These are phyloP conservation scores for Mycosphaerelloides madeirae DNA, from an alignment of 2,329 filamentous ascomycete genomes.

Conservation along the genomic window DNA sequence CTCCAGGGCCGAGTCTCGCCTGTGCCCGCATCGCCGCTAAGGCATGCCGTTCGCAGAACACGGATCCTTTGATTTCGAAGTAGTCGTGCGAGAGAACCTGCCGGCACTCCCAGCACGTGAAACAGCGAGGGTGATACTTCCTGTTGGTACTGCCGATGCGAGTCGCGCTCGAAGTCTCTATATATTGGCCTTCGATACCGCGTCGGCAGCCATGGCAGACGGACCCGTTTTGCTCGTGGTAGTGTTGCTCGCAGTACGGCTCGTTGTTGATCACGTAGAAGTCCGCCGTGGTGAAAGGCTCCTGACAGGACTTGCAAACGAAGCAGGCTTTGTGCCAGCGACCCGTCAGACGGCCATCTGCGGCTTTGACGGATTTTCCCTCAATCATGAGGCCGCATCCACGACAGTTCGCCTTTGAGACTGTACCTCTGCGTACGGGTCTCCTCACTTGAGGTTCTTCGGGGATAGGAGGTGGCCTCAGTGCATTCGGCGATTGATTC, in stretches of 20 bases:
- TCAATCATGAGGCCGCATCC: constrained; percentile 73
- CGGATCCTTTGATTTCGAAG: constrained; percentile 75
- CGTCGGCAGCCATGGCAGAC: constrained; percentile 72
- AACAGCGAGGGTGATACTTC: constrained; percentile 85
- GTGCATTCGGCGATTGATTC: constrained; percentile 10
- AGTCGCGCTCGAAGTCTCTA: constrained; percentile 59
- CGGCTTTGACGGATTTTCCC: constrained; percentile 89
- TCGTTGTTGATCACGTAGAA: constrained; percentile 88
- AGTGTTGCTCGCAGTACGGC: constrained; percentile 88
- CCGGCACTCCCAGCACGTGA: constrained; percentile 76
- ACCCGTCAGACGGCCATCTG: constrained; percentile 84
- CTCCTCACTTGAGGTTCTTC: constrained; percentile 7
- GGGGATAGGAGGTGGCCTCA: constrained; percentile 18
- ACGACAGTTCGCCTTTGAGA: constrained; percentile 68
- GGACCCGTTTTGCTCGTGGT: constrained; percentile 85
- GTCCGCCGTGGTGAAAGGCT: constrained; percentile 77
- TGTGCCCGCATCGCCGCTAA: constrained; percentile 41
- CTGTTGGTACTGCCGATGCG: constrained; percentile 51
- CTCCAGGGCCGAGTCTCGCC: constrained; percentile 14
- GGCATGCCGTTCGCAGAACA: constrained; percentile 86
- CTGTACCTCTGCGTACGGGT: constrained; percentile 37
- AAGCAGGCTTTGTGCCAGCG: constrained; percentile 96
- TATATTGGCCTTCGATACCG: constrained; percentile 90
- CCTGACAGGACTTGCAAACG: constrained; percentile 76
- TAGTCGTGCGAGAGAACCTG: constrained; percentile 75